phyloP scores from a whole-genome alignment of 352 stramenopile species.

The Globisporangium rhizosaccharum region DNA sequence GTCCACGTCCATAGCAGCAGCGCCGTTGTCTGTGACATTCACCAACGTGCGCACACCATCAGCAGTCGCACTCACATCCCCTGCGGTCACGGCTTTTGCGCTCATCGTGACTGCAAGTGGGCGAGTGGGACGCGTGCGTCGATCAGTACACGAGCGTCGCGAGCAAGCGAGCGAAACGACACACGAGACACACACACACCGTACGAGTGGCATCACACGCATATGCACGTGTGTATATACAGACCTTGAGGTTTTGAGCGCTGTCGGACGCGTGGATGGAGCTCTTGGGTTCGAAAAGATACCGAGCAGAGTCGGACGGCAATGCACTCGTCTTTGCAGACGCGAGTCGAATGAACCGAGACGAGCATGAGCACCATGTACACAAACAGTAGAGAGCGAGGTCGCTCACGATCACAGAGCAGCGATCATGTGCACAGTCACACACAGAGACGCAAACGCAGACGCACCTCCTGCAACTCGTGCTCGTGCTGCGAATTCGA shows the following conservation, averaged over 20 bases:
- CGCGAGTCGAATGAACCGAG: not conserved
- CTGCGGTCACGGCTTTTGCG: conserved; percentile 55
- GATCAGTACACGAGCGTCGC: not conserved
- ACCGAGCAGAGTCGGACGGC: not conserved
- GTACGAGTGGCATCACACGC: not conserved
- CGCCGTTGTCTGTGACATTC: conserved; percentile 50
- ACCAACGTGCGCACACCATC: conserved; percentile 69
- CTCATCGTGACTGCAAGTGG: conserved; percentile 31
- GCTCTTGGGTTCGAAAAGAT: not conserved
- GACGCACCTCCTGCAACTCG: not conserved
- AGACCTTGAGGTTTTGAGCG: not conserved
- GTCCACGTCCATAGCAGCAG: conserved; percentile 53
- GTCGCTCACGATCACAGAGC: not conserved
- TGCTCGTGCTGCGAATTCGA: not conserved
- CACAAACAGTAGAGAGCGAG: not conserved
- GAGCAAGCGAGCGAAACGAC: not conserved
- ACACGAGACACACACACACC: not conserved
- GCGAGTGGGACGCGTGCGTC: not conserved
- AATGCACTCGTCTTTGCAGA: not conserved
- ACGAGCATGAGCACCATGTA: not conserved
- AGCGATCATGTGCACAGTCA: not conserved
- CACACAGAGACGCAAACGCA: not conserved
- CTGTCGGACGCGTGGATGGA: not conserved
- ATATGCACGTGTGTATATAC: not conserved
- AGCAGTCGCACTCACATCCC: conserved; percentile 68